phyloP scores from a whole-genome alignment of 148 eudicot genomes.

The Oxyria digyna region DNA sequence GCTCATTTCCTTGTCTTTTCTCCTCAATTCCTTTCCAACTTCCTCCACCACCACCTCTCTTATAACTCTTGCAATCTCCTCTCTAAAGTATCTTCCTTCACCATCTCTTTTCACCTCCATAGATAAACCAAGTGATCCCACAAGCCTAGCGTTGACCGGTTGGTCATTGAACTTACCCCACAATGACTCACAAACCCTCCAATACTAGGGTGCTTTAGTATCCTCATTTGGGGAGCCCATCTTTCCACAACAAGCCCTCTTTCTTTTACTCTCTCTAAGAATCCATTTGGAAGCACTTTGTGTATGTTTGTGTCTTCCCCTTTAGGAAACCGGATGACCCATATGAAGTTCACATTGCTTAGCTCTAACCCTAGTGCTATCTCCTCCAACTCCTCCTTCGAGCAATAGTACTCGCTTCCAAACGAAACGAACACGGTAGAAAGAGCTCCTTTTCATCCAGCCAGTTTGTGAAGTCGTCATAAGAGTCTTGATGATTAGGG shows the following conservation, averaged over 20 bases:
- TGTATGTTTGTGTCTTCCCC: neutral
- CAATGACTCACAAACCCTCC: constrained; percentile 15
- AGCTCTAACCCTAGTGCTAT: constrained; percentile 10
- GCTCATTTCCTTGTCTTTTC: constrained; percentile 11
- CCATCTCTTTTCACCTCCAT: constrained; percentile 8
- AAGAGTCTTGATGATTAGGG: neutral
- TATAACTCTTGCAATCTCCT: constrained; percentile 11
- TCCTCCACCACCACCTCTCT: constrained; percentile 6
- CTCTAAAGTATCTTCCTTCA: constrained; percentile 7
- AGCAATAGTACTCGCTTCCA: constrained; percentile 9
- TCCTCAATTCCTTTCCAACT: constrained; percentile 6
- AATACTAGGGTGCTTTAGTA: constrained; percentile 5
- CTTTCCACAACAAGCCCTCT: constrained; percentile 5
- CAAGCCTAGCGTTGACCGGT: constrained; percentile 10
- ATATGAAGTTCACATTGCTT: constrained; percentile 11
- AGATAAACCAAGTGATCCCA: neutral
- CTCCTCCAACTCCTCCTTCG: constrained; percentile 5
- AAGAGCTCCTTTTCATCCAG: neutral
- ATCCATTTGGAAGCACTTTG: constrained; percentile 8
- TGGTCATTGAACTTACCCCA: constrained; percentile 12
- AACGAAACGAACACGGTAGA: constrained; percentile 9
- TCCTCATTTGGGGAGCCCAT: constrained; percentile 8
- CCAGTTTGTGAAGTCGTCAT: neutral
- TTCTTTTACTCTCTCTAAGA: neutral
- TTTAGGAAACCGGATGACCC: constrained; percentile 2